A percentile compares a stretch with the other conserved stretches of the same genome.
Evolutionary conservation across 225 moss, liverwort and hornwort genomes (phyloP).

Genomic region (Polytrichum formosum): DNA sequence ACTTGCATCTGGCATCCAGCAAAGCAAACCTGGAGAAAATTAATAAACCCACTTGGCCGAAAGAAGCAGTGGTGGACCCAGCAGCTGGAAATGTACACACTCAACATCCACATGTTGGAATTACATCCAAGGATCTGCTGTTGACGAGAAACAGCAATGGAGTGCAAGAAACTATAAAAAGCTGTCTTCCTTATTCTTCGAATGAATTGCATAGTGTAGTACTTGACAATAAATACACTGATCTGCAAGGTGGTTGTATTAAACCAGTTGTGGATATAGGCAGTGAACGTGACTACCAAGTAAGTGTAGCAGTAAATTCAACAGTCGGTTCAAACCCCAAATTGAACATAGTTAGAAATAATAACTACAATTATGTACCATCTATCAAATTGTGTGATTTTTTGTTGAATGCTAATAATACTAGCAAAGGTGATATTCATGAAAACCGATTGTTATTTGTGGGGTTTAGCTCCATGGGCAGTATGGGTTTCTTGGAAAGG

Average conservation of each 20-base stretch:
- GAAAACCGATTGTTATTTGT: conserved; percentile 52
- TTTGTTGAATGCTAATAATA: conserved; percentile 15
- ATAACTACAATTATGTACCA: conserved; percentile 11
- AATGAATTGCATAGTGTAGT: background rate
- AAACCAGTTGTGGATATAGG: conserved; percentile 6
- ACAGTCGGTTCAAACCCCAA: conserved; percentile 2
- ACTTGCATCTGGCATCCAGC: conserved; percentile 2
- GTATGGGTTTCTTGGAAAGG: conserved; percentile 74
- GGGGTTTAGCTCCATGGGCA: conserved; percentile 83
- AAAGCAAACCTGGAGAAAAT: conserved; percentile 2
- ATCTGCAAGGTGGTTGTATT: background rate
- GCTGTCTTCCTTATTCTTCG: background rate
- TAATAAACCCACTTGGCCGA: background rate
- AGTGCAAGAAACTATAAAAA: background rate
- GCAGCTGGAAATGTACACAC: background rate
- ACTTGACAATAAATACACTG: background rate
- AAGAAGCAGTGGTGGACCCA: conserved; percentile 3
- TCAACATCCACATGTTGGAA: conserved; percentile 8
- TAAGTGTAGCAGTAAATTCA: background rate
- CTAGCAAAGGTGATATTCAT: background rate
- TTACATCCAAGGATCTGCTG: background rate
- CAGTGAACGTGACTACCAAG: background rate
- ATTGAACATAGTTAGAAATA: background rate
- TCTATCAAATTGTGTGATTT: conserved; percentile 50
- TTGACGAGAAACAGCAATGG: too few relatives aligned